Evolutionary conservation across 805 yeast genomes (phyloP).

Genomic region (Sugiyamaella mastotermitis): DNA sequence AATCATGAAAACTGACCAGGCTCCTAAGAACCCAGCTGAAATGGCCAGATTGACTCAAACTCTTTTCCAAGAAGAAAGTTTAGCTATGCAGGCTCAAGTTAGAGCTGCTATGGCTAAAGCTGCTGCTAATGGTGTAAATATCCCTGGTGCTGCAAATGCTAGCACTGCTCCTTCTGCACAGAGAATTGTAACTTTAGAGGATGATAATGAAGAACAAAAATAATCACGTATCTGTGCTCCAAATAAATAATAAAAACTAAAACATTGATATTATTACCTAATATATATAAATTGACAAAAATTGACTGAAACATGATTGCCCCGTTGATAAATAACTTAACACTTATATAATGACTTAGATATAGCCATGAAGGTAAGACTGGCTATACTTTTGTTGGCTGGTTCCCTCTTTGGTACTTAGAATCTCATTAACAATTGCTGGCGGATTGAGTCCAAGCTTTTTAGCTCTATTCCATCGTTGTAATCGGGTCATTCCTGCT

Average conservation of each 20-base stretch:
- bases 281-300: too few relatives aligned
- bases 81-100: neutral
- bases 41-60: neutral
- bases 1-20: neutral
- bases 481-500: constrained; percentile 33
- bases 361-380: constrained; percentile 13
- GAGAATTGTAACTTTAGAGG: constrained; percentile 1
- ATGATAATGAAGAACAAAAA: neutral
- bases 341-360: too few relatives aligned
- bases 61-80: constrained; percentile 1
- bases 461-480: constrained; percentile 35
- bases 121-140: neutral
- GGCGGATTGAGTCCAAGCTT: constrained; percentile 35
- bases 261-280: too few relatives aligned
- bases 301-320: too few relatives aligned
- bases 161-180: constrained; percentile 2
- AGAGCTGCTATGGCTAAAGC: neutral
- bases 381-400: constrained; percentile 18
- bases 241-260: too few relatives aligned
- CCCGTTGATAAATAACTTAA: too few relatives aligned
- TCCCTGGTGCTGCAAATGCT: neutral
- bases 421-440: constrained; percentile 24
- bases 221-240: too few relatives aligned
- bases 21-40: neutral
- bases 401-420: constrained; percentile 23